phyloP scores from a whole-genome alignment of 805 yeast genomes.

The Grigorovia yakushimaensis region DNA sequence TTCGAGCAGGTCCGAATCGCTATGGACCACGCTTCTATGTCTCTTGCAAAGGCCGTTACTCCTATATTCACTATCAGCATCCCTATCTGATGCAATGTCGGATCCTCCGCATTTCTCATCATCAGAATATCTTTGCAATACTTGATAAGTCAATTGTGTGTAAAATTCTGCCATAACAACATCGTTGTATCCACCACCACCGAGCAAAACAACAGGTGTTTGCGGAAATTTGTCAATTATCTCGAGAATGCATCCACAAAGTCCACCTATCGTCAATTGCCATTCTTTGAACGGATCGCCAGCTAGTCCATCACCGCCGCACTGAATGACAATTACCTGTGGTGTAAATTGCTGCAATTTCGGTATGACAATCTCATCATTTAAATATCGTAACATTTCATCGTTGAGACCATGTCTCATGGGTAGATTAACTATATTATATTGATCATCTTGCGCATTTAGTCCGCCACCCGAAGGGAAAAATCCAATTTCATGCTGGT shows the following conservation, averaged over 20 bases:
- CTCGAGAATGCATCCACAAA: slow-evolving; percentile 29
- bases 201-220: slow-evolving; percentile 34
- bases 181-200: slow-evolving; percentile 73
- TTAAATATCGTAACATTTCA: slow-evolving; percentile 29
- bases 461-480: slow-evolving; percentile 62
- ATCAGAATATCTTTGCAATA: slow-evolving; percentile 1
- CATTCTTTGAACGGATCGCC: slow-evolving; percentile 57
- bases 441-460: slow-evolving; percentile 30
- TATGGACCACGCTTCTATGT: neutral
- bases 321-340: slow-evolving; percentile 49
- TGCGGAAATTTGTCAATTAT: slow-evolving; percentile 19
- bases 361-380: slow-evolving; percentile 36
- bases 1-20: neutral
- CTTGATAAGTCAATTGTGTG: slow-evolving; percentile 28
- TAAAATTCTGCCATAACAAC: slow-evolving; percentile 54
- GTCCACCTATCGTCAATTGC: slow-evolving; percentile 53
- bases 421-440: slow-evolving; percentile 46
- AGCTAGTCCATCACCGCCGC: slow-evolving; percentile 69
- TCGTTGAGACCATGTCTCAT: slow-evolving; percentile 48
- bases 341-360: slow-evolving; percentile 34
- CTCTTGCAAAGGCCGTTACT: too few relatives aligned
- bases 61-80: too few relatives aligned
- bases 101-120: neutral
- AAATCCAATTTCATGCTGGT: slow-evolving; percentile 55
- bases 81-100: too few relatives aligned